Evolutionary conservation across 345 rosid genomes (phyloP).

Genomic region (Eucalyptus dawsonii): DNA sequence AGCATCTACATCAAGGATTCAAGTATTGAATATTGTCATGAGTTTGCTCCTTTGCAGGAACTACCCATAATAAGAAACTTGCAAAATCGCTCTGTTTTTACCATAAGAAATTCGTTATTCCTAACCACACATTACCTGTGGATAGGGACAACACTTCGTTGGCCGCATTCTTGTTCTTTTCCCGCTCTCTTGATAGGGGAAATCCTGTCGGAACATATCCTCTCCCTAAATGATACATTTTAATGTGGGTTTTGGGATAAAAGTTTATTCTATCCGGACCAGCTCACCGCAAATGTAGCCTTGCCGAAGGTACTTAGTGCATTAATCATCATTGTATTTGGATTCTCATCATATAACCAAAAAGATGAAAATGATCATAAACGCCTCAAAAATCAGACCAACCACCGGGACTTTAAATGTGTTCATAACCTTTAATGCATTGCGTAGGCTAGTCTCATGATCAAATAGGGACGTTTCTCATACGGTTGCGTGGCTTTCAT

Average conservation of each 20-base stretch:
- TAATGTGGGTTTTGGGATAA: not conserved
- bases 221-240: not conserved
- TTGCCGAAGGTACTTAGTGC: not conserved
- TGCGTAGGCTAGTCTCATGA: not conserved
- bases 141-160: not conserved
- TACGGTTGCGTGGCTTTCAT: not conserved
- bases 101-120: not conserved
- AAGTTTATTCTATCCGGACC: not conserved
- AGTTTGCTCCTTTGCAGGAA: not conserved
- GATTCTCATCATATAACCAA: not conserved
- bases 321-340: not conserved
- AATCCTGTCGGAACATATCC: not conserved
- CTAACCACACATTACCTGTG: not conserved
- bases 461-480: not conserved
- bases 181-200: not conserved
- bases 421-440: not conserved
- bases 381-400: not conserved
- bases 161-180: not conserved
- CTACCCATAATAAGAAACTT: not conserved
- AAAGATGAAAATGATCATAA: not conserved
- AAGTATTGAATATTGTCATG: not conserved
- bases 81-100: not conserved
- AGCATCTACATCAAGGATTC: not conserved
- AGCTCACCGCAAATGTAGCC: not conserved
- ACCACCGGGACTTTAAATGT: not conserved